These are phyloP conservation scores for Dendrocalamus latiflorus DNA, from an alignment of 202 grass and related monocot genomes.

Conservation along the genomic window DNA sequence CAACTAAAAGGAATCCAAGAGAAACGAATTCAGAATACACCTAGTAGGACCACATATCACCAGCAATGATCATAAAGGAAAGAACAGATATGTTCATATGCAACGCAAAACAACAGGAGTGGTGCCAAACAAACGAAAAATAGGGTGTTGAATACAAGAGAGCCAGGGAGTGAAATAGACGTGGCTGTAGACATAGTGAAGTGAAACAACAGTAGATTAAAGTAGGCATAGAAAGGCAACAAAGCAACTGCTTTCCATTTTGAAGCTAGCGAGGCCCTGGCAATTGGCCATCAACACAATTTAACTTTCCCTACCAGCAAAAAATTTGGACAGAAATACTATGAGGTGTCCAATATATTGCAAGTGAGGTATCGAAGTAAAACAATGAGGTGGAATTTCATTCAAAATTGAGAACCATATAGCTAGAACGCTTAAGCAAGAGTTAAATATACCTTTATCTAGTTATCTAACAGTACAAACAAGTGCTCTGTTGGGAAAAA, in stretches of 20 bases:
- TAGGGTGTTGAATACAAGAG: background rate
- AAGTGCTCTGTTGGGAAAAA: background rate
- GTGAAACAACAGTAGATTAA: background rate
- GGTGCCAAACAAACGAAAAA: background rate
- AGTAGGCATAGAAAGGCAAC: background rate
- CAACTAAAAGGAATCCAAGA: background rate
- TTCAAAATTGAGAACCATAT: background rate
- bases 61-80: background rate
- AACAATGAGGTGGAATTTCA: background rate
- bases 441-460: background rate
- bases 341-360: background rate
- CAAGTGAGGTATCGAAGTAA: background rate
- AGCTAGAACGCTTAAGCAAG: background rate
- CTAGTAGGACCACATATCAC: background rate
- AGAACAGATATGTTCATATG: background rate
- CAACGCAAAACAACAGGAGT: background rate
- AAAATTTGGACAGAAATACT: too few relatives aligned
- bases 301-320: slow-evolving; percentile 8
- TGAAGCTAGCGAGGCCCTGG: background rate
- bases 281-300: slow-evolving; percentile 4
- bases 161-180: background rate
- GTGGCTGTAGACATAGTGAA: background rate
- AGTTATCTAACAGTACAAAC: background rate
- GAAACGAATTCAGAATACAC: background rate
- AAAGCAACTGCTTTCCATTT: background rate